Conservation (phyloP, 2,329 filamentous ascomycete species). For the Cordyceps fumosorosea region DNA sequence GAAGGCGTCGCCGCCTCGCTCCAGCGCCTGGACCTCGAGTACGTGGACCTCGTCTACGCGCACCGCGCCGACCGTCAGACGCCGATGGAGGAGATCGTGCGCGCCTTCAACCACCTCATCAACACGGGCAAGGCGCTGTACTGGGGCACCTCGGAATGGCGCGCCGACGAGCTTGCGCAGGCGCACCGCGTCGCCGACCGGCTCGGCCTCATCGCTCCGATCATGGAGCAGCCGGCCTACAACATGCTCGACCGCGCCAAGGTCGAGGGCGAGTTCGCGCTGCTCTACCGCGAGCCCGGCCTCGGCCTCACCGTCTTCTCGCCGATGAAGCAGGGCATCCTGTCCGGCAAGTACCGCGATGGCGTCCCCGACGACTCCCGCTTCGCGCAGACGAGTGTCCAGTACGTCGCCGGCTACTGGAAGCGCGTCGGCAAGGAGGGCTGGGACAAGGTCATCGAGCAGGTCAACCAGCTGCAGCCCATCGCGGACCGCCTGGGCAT, state of each 20-base stretch:
- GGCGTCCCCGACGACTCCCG: constrained; percentile 55
- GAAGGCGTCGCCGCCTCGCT: constrained; percentile 58
- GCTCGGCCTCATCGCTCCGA: constrained; percentile 53
- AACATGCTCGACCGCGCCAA: constrained; percentile 56
- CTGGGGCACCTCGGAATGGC: constrained; percentile 66
- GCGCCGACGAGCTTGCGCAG: constrained; percentile 56
- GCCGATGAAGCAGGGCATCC: constrained; percentile 50
- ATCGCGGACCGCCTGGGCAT: constrained; percentile 60
- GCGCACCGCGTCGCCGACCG: constrained; percentile 56
- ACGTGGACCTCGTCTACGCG: constrained; percentile 63
- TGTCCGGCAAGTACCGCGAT: constrained; percentile 63
- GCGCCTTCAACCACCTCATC: constrained; percentile 65
- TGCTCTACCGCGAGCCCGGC: constrained; percentile 53
- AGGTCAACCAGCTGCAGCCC: constrained; percentile 52
- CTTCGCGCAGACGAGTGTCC: constrained; percentile 47
- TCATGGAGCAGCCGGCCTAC: constrained; percentile 63
- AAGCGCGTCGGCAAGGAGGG: constrained; percentile 43
- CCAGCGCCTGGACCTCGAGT: constrained; percentile 48
- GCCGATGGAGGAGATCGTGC: constrained; percentile 64
- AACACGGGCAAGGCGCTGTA: constrained; percentile 62
- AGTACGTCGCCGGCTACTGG: constrained; percentile 49
- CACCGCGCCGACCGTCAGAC: constrained; percentile 62
- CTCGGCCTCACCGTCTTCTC: constrained; percentile 58
- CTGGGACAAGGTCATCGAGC: constrained; percentile 51
- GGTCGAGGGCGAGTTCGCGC: constrained; percentile 57